Evolutionary conservation across 176 grass and related monocot species (phyloP).

Genomic region (Oryza nivara): DNA sequence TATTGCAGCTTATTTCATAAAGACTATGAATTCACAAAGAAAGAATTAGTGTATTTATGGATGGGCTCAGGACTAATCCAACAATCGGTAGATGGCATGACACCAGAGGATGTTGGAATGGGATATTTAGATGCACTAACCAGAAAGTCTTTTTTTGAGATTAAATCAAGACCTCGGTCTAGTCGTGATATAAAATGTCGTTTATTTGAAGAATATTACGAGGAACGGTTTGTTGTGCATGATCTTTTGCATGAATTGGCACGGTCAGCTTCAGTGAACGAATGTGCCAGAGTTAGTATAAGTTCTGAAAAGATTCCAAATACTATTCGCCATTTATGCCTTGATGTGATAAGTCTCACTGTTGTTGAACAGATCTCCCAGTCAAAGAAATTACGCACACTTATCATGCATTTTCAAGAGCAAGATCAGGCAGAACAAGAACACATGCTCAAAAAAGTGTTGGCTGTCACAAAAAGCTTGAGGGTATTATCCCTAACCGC

Average conservation of each 20-base stretch:
- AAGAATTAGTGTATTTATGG: constrained; percentile 54
- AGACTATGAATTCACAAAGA: constrained; percentile 40
- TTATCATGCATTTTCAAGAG: constrained; percentile 43
- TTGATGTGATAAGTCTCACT: constrained; percentile 26
- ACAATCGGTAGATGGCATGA: not conserved
- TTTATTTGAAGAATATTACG: not conserved
- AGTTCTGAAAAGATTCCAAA: not conserved
- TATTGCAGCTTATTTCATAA: constrained; percentile 53
- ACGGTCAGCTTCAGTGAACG: constrained; percentile 27
- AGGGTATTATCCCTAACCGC: constrained; percentile 42
- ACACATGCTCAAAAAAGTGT: constrained; percentile 20
- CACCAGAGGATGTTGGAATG: constrained; percentile 28
- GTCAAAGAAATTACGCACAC: constrained; percentile 47
- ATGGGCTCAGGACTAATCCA: constrained; percentile 39
- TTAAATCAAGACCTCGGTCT: not conserved
- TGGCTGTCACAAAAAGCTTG: constrained; percentile 14
- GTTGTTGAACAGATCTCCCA: constrained; percentile 30
- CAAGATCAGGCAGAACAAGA: constrained; percentile 25
- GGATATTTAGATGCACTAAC: constrained; percentile 43
- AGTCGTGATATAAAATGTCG: not conserved
- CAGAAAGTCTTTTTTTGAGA: constrained; percentile 56
- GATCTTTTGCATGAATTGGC: constrained; percentile 60
- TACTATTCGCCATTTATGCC: constrained; percentile 18
- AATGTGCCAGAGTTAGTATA: constrained; percentile 41
- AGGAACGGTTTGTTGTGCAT: constrained; percentile 35